Conservation (phyloP, 2,329 filamentous ascomycete genomes). For the Capronia epimyces region DNA sequence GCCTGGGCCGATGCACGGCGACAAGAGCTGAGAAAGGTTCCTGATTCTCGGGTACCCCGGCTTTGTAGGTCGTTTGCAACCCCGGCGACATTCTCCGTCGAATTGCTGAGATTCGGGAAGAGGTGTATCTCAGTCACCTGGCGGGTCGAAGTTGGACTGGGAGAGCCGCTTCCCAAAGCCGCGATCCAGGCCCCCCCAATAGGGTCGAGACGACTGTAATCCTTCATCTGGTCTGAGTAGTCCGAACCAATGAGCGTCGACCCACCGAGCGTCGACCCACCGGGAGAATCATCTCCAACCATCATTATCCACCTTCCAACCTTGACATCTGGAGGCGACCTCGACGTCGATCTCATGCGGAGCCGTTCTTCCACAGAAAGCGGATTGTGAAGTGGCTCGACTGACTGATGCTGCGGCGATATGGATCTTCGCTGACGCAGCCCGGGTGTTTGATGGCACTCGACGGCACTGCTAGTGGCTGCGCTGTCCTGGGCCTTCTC, state of each 20-base stretch:
- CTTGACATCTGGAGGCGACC: background rate
- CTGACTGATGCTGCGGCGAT: background rate
- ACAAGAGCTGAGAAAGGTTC: no score
- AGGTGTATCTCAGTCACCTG: background rate
- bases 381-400: background rate
- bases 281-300: background rate
- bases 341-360: background rate
- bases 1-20: no score
- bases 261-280: background rate
- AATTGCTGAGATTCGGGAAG: no score
- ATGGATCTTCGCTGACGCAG: slow-evolving; percentile 1
- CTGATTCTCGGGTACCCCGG: no score
- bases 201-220: no score
- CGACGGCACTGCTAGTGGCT: slow-evolving; percentile 10
- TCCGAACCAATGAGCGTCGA: background rate
- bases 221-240: background rate
- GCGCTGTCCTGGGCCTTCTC: background rate
- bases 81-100: no score
- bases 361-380: background rate
- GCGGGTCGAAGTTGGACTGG: background rate
- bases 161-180: background rate
- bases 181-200: no score
- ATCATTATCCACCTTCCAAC: no score
- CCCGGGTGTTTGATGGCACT: slow-evolving; percentile 8
- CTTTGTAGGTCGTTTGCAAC: no score